These are phyloP conservation scores for Viola pubescens DNA, from an alignment of 441 rosid genomes.

Conservation along the genomic window DNA sequence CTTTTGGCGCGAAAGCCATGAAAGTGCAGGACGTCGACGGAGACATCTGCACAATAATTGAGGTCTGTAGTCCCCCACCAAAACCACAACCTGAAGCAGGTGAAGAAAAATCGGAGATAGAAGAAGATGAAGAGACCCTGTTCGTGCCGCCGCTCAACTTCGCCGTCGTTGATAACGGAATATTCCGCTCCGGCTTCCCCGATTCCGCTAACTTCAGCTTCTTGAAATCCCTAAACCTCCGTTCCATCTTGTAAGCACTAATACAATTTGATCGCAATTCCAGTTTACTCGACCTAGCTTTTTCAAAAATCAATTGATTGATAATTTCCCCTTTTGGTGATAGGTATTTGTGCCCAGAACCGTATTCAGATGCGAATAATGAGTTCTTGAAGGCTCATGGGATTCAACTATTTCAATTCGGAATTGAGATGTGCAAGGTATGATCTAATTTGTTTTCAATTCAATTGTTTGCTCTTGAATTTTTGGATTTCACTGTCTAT, in stretches of 20 bases:
- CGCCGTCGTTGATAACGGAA: slow-evolving; percentile 63
- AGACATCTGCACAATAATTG: slow-evolving; percentile 4
- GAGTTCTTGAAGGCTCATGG: slow-evolving; percentile 43
- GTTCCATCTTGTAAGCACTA: slow-evolving; percentile 54
- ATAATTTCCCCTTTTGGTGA: background rate
- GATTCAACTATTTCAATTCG: slow-evolving; percentile 62
- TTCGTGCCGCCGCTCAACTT: slow-evolving; percentile 54
- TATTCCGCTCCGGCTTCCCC: slow-evolving; percentile 71
- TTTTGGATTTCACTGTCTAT: background rate
- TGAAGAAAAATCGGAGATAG: slow-evolving; percentile 17
- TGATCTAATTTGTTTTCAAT: background rate
- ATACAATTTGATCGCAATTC: background rate
- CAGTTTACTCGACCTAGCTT: background rate
- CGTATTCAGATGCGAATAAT: slow-evolving; percentile 60
- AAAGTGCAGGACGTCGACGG: too few relatives aligned
- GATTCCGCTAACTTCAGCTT: slow-evolving; percentile 44
- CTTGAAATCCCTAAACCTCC: slow-evolving; percentile 51
- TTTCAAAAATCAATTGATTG: background rate
- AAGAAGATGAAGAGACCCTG: slow-evolving; percentile 23
- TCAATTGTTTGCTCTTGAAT: too few relatives aligned
- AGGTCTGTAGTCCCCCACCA: slow-evolving; percentile 1
- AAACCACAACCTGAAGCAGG: background rate
- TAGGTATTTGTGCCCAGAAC: slow-evolving; percentile 76
- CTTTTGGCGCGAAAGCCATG: too few relatives aligned
- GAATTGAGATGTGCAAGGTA: slow-evolving; percentile 68